Base-by-base conservation (phyloP, 306 rosid genomes). In the Ormosia emarginata region DNA sequence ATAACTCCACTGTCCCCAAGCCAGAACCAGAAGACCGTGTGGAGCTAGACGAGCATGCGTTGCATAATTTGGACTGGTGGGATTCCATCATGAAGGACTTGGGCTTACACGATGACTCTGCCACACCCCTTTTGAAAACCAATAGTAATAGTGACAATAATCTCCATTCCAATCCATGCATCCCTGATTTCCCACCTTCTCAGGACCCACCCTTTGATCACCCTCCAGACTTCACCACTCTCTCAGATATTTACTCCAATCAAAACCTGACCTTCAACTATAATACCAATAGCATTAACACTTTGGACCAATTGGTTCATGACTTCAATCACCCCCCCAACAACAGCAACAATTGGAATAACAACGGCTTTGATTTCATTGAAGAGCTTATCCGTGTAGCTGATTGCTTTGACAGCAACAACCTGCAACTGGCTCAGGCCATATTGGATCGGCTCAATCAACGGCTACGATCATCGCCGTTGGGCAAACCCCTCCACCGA, bases 11-110 rank as follows among this genome's bases (percentile, higher is more conserved):
- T 8, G 18, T 81, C 81, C 70, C 90, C 0, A 87, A 80, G 18
- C 65, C 82, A 3, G 87, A 86, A 29, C 63, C 80, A 2, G 82
- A 82, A 13, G 84, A 86, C 9, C 77, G 84, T 11, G 63, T 81
- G 1, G 96, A 86, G 36, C 87, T 88, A 92, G 98, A 91, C 13
- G 97, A 94, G 55, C 95, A 91, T 65, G 89, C 43, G 40, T 79
- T 89, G 78, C 95, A 90, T 2, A 87, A 74, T 80, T 88, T 91
- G 37, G 98, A 95, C 33, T 95, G 97, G 98, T 94, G 97, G 98
- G 97, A 95, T 29, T 82, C 93, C 12, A 84, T 95, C 82, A 90
- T 93, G 91, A 89, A 80, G 46, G 98, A 95, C 29, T 81, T 95
- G 76, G 97, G 89, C 6, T 83, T 93, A 34, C 90, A 89, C 18